Base-by-base conservation (phyloP, 176 grass and related monocot genomes). In the Alopecurus myosuroides region DNA sequence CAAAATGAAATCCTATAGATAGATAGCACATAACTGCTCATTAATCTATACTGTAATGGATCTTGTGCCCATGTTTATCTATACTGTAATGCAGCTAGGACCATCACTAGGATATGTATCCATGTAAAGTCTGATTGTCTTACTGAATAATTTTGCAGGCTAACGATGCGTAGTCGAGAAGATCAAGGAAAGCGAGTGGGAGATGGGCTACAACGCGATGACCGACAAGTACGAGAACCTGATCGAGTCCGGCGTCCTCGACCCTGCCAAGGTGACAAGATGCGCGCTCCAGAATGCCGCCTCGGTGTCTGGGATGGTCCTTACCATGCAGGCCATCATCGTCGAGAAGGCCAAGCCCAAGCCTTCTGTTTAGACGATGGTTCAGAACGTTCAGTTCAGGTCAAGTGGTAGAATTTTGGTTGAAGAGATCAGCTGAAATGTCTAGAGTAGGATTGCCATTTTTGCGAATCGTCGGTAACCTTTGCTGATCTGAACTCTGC, bases 231-330 rank as follows among this genome's bases (percentile, higher is more conserved):
- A 90, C 15, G 91, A 90, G 77, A 90, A 93, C 82, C 81, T 93
- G 57, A 78, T 93, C 0, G 88, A 87, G 71, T 31, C 91, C 0
- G 91, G 91, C 30, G 85, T 93, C n/a, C 87, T 93, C 4, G 88
- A 93, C 86, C 88, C 91, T 7, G 88, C 88, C 10, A 93, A 93
- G 81, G 91, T 93, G 61, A 82, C 91, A 4, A 84, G 91, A 42
- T 93, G 88, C 6, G 88, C 85, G 0, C 75, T 93, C 42, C 88
- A 93, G 70, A 93, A 90, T 7, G 91, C 91, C 2, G 63, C 91
- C 12, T 93, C 91, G 11, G 88, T 93, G 31, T 71, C 91, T 29
- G 91, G 88, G 44, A 89, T 93, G 91, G 87, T 93, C 22, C 81
- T 93, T 9, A 93, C 91, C 29, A 93, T 88, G 20, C 81, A 93